A percentile compares a stretch with the other conserved stretches of the same genome.
Conservation (phyloP, 345 rosid species). For the Erysimum cheiranthoides region DNA sequence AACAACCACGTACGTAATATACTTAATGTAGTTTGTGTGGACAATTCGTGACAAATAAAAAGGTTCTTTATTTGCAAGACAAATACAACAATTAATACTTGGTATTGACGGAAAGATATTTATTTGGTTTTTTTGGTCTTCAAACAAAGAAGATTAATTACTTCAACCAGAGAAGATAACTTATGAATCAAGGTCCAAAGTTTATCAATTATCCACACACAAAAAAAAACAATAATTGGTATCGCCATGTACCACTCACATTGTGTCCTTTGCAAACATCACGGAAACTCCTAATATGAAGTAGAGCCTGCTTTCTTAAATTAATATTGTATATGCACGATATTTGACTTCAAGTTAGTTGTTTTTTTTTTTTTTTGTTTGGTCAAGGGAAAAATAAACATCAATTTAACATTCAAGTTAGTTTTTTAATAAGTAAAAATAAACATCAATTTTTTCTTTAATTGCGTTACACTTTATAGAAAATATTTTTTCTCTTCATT, state of each 20-base stretch:
- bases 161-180: not conserved
- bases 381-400: not conserved
- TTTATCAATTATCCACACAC: too few relatives aligned
- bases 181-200: not conserved
- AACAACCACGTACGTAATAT: slow-evolving; percentile 9
- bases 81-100: not conserved
- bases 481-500: not conserved
- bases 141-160: not conserved
- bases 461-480: not conserved
- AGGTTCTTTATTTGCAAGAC: not conserved
- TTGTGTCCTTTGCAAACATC: not conserved
- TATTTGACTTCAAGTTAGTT: not conserved
- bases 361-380: too few relatives aligned
- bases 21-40: slow-evolving; percentile 11
- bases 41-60: not conserved
- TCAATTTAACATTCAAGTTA: too few relatives aligned
- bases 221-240: not conserved
- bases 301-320: not conserved
- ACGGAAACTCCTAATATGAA: not conserved
- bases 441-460: not conserved
- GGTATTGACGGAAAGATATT: not conserved
- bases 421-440: too few relatives aligned
- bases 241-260: not conserved
- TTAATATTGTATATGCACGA: not conserved
- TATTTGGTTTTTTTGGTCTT: not conserved